Evolutionary conservation across 106 monocot genomes (phyloP), one percentile per base, ranked within the genome.

Genomic region (Ottelia alismoides): DNA sequence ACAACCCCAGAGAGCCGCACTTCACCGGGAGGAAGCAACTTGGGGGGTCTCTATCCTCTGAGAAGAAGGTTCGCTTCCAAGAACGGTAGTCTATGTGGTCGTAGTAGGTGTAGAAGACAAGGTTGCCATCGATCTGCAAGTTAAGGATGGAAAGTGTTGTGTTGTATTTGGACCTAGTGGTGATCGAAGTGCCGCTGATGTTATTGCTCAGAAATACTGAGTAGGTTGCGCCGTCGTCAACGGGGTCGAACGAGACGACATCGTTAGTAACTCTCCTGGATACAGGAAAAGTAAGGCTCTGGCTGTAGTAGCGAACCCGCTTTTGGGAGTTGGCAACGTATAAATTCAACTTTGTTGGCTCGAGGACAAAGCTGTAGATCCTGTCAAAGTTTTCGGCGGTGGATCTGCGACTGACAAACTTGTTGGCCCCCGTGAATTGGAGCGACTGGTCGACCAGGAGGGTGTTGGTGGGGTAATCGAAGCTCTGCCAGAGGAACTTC

Each of bases 121-220:
- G n/a, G 25, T 80, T 75, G 16, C 79, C 79, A 20, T 80, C 79
- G 19, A 71, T 56, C 3, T 67, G 66, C 31, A 75, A 18, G 16
- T 71, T 22, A 30, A 80, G 45, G 49, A 75, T 61, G 22, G 80
- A 67, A 1, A 75, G 31, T 1, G 58, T 76, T 1, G 63, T 63
- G 23, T 80, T 62, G 67, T 76, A 76, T 11, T 80, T 80, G 2
- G 74, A 71, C 45, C 71, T 60, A n/a, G n/a, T n/a, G n/a, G n/a
- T n/a, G n/a, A n/a, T n/a, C n/a, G n/a, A n/a, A n/a, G n/a, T n/a
- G n/a, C n/a, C n/a, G n/a, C n/a, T n/a, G n/a, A n/a, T n/a, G n/a
- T n/a, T n/a, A n/a, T n/a, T n/a, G n/a, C n/a, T n/a, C n/a, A n/a
- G n/a, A n/a, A n/a, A n/a, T n/a, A n/a, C n/a, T n/a, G n/a, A n/a